Conservation (phyloP, 140 eudicot genomes). For the Artemisia princeps region DNA sequence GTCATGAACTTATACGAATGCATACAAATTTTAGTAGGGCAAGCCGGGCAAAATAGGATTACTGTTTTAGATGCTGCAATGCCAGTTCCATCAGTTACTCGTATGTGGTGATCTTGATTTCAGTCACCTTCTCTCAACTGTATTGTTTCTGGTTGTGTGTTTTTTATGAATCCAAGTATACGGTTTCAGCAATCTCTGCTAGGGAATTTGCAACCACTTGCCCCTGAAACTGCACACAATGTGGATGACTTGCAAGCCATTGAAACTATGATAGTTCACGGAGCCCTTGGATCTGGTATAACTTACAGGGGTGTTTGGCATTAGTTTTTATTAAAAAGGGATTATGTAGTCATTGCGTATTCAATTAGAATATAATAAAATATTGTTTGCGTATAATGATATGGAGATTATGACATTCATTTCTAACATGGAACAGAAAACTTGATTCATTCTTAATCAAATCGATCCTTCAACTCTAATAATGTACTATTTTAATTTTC, state of each 20-base stretch:
- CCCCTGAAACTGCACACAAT: slow-evolving; percentile 66
- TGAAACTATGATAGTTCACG: slow-evolving; percentile 61
- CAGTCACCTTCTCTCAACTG: neutral
- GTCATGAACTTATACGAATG: slow-evolving; percentile 47
- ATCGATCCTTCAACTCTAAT: too few species aligned
- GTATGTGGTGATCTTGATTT: slow-evolving; percentile 28
- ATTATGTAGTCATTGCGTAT: too few species aligned
- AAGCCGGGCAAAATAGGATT: slow-evolving; percentile 68
- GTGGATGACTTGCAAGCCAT: slow-evolving; percentile 68
- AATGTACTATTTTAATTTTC: too few species aligned
- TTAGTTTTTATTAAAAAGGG: too few species aligned
- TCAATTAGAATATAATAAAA: too few species aligned
- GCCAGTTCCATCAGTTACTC: slow-evolving; percentile 70
- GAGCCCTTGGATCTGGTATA: slow-evolving; percentile 43
- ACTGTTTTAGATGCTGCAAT: slow-evolving; percentile 57
- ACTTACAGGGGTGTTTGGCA: neutral
- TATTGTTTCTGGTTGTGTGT: slow-evolving; percentile 18
- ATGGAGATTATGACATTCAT: too few species aligned
- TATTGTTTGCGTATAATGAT: too few species aligned
- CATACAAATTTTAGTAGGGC: slow-evolving; percentile 64
- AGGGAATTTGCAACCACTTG: slow-evolving; percentile 49
- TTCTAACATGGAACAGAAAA: too few species aligned
- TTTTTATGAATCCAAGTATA: slow-evolving; percentile 33
- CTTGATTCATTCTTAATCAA: too few species aligned
- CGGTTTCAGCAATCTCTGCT: slow-evolving; percentile 39